Base-by-base conservation (phyloP, 495 filamentous ascomycete species). In the Neurospora pannonica region DNA sequence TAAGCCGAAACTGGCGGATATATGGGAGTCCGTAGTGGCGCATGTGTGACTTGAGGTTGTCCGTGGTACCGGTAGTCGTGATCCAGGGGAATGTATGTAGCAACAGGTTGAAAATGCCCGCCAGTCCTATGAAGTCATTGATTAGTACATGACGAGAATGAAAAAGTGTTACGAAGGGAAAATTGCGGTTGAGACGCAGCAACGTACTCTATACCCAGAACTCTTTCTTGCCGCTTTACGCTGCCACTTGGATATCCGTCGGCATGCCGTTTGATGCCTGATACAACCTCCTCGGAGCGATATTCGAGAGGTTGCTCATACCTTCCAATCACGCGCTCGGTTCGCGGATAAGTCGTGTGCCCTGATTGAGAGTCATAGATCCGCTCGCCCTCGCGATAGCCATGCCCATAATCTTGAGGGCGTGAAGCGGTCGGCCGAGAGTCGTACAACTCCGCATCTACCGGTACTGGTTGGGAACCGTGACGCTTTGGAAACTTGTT, bases 401-500 rank as follows among this genome's bases (percentile, higher is more conserved):
- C 54, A 34, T 67, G 28, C 2, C 54, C 54, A 67, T 31, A 34
- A 17, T 60, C 40, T 8, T 24, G 67, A 37, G 74, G 38, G 17
- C 38, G 54, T 54, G 11, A 38, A 7, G 36, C 70, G 5, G 71
- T 7, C 15, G 70, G 28, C 1, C 71, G 74, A 24, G 71, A 7
- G 13, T 70, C 72, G 70, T 77, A 73, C 7, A 60, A 21, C 31
- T 39, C 48, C 9, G 38, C n/a, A 72, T 48, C 72, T 28, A 36
- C 31, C 34, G 73, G 38, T 28, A 67, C 31, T 1, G 73, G 72
- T 1, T 70, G 74, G 9, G 76, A 75, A 67, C 76, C 78, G 48
- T 82, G 73, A 21, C 74, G 81, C 24, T 75, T 75, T 13, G 81
- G 81, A 34, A 82, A 82, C 48, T 76, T 78, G 75, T 81, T 78